These are phyloP conservation scores for Cinnamomum micranthum DNA, from an alignment of 164 flowering plant species.

Conservation along the genomic window DNA sequence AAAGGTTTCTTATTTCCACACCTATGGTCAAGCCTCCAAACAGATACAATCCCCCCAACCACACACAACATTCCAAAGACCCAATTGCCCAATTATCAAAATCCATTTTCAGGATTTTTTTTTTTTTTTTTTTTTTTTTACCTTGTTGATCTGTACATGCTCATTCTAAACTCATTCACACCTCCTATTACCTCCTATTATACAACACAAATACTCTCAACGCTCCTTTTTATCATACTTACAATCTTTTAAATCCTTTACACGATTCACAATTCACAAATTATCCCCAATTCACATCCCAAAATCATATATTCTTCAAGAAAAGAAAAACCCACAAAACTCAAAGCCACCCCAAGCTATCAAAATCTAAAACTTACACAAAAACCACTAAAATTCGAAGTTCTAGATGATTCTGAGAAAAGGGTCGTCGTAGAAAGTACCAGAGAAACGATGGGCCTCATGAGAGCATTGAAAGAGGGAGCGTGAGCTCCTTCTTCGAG, in stretches of 20 bases:
- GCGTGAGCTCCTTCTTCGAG: constrained; percentile 91
- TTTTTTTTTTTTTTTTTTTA: too few species aligned
- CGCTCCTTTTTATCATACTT: too few species aligned
- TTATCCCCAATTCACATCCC: too few species aligned
- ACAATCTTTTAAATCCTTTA: too few species aligned
- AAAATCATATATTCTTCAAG: not conserved
- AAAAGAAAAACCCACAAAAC: not conserved
- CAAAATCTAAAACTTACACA: not conserved
- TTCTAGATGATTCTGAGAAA: not conserved
- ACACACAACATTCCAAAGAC: not conserved
- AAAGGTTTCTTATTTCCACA: not conserved
- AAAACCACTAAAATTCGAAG: not conserved
- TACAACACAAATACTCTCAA: too few species aligned
- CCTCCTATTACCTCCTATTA: too few species aligned
- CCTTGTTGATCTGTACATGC: not conserved
- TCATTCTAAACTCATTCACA: not conserved
- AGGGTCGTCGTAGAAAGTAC: constrained; percentile 22
- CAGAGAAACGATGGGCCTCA: constrained; percentile 55
- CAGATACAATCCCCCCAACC: not conserved
- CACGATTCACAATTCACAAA: too few species aligned
- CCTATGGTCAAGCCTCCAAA: not conserved
- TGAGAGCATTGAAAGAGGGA: constrained; percentile 66
- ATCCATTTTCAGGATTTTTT: not conserved
- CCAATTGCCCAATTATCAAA: not conserved
- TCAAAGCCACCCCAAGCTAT: not conserved